Evolutionary conservation across 176 grass and related monocot species (phyloP).

Genomic region (Aegilops bicornis): DNA sequence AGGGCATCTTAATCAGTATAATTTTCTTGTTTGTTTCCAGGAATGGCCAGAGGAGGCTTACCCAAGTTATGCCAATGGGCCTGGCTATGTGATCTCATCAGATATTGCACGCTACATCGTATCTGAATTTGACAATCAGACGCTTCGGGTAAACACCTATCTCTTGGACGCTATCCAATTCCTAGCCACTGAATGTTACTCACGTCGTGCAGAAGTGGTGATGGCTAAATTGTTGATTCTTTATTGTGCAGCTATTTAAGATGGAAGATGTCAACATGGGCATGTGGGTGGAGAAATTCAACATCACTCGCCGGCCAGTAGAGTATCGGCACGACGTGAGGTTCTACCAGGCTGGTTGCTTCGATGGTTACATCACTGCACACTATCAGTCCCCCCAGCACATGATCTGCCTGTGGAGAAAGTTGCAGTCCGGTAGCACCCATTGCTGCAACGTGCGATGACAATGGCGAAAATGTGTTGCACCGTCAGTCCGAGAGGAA

Average conservation of each 20-base stretch:
- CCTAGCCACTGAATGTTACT: not conserved
- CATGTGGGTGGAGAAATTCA: constrained; percentile 82
- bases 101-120: constrained; percentile 59
- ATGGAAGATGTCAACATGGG: constrained; percentile 93
- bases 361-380: constrained; percentile 57
- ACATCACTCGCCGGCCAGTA: constrained; percentile 21
- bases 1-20: not conserved
- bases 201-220: not conserved
- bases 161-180: no score
- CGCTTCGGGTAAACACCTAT: constrained; percentile 51
- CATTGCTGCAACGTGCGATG: constrained; percentile 53
- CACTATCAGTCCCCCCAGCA: constrained; percentile 79
- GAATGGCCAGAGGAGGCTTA: constrained; percentile 72
- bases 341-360: constrained; percentile 75
- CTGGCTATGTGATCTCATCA: constrained; percentile 69
- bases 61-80: constrained; percentile 75
- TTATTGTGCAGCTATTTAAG: constrained; percentile 56
- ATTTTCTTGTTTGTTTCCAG: constrained; percentile 24
- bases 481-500: not conserved
- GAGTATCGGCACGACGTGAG: constrained; percentile 53
- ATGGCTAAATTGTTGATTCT: not conserved
- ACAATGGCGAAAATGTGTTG: not conserved
- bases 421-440: constrained; percentile 43
- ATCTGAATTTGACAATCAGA: constrained; percentile 57
- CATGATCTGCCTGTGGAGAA: constrained; percentile 69